phyloP scores from a whole-genome alignment of 2,329 filamentous ascomycete genomes.

The Xylaria sp. region DNA sequence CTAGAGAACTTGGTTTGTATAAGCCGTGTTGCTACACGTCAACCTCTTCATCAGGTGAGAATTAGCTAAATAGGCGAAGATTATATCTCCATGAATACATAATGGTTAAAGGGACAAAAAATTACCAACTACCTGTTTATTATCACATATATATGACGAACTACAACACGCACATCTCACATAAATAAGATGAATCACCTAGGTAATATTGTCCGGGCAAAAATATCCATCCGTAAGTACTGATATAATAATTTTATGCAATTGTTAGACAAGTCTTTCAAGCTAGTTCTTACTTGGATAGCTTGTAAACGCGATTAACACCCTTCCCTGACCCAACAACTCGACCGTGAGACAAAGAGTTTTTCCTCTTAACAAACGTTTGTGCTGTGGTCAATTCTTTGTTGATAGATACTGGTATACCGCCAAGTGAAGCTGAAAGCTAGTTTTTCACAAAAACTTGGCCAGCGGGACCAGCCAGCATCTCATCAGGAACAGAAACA shows the following conservation, averaged over 20 bases:
- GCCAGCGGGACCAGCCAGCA: constrained; percentile 71
- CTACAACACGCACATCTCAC: background rate
- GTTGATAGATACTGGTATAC: background rate
- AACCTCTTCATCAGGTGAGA: too few species aligned
- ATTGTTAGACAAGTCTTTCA: background rate
- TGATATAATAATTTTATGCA: constrained; percentile 1
- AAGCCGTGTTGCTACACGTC: too few species aligned
- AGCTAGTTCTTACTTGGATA: background rate
- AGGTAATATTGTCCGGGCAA: background rate
- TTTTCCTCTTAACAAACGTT: background rate
- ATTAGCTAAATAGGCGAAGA: background rate
- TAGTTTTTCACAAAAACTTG: constrained; percentile 59
- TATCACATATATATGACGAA: background rate
- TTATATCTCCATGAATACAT: background rate
- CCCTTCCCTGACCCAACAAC: background rate
- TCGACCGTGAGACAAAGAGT: background rate
- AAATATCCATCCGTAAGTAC: background rate
- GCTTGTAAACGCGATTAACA: background rate
- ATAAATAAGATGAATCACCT: background rate
- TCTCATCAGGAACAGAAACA: constrained; percentile 74
- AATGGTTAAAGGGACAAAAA: background rate
- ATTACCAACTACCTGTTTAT: background rate
- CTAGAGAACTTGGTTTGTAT: too few species aligned
- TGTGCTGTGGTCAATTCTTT: background rate
- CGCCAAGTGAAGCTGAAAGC: background rate